Evolutionary conservation across 345 rosid genomes (phyloP).

Genomic region (Rhodamnia rubescens): DNA sequence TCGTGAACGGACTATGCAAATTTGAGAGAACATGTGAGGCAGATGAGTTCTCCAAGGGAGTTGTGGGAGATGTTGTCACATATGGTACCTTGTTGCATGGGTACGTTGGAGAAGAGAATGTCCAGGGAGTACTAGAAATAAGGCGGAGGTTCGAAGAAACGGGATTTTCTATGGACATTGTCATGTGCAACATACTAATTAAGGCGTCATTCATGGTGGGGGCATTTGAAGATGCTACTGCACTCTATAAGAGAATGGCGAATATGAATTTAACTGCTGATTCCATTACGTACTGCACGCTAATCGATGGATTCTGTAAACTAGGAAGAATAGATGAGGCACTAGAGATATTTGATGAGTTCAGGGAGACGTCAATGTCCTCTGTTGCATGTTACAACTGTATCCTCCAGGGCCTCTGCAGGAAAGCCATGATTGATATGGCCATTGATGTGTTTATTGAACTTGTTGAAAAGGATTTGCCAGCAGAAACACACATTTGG

Average conservation of each 20-base stretch:
- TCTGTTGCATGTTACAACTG: constrained; percentile 51
- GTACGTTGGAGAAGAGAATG: constrained; percentile 45
- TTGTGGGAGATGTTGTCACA: constrained; percentile 44
- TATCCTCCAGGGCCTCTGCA: constrained; percentile 55
- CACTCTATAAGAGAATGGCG: constrained; percentile 49
- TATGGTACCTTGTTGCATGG: constrained; percentile 60
- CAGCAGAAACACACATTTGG: constrained; percentile 21
- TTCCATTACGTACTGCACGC: constrained; percentile 40
- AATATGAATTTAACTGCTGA: constrained; percentile 46
- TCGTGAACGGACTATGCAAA: constrained; percentile 64
- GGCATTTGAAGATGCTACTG: constrained; percentile 57
- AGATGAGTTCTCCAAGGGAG: constrained; percentile 46
- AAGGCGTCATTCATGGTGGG: constrained; percentile 66
- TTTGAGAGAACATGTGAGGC: constrained; percentile 61
- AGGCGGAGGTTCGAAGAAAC: constrained; percentile 43
- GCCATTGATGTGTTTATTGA: constrained; percentile 54
- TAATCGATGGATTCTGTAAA: constrained; percentile 56
- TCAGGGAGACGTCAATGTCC: constrained; percentile 33
- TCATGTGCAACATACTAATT: constrained; percentile 61
- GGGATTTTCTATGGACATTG: constrained; percentile 44
- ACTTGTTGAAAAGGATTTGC: constrained; percentile 34
- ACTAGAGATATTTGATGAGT: constrained; percentile 64
- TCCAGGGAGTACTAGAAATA: constrained; percentile 35
- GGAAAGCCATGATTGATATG: constrained; percentile 40
- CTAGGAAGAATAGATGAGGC: constrained; percentile 64